A percentile compares a stretch with the other conserved stretches of the same genome.
These are phyloP conservation scores for Solanum chilense DNA, from an alignment of 257 asterid genomes.

Conservation along the genomic window DNA sequence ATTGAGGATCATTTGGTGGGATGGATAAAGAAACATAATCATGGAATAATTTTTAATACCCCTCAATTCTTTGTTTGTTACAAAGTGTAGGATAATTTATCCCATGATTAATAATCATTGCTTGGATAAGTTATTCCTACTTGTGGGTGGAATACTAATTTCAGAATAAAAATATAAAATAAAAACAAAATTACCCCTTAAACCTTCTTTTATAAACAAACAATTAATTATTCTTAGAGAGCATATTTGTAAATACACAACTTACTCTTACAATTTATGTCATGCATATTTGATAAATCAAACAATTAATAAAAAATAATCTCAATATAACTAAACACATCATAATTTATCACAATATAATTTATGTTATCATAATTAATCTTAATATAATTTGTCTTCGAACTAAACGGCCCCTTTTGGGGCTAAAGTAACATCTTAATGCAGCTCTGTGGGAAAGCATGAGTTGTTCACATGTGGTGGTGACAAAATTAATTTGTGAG, in stretches of 20 bases:
- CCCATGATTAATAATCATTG: too few species aligned
- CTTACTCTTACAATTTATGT: neutral
- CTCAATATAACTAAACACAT: neutral
- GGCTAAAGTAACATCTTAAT: neutral
- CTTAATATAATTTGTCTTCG: too few species aligned
- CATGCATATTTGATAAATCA: neutral
- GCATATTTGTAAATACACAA: neutral
- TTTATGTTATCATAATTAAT: too few species aligned
- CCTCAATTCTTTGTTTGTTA: neutral
- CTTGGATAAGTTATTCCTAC: neutral
- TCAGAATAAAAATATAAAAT: too few species aligned
- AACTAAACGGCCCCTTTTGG: neutral
- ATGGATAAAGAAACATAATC: neutral
- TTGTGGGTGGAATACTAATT: too few species aligned
- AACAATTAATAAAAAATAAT: too few species aligned
- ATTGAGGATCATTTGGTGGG: neutral
- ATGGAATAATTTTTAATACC: neutral
- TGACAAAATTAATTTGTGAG: neutral
- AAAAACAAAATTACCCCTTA: neutral
- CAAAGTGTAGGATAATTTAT: too few species aligned
- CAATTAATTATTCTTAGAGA: neutral
- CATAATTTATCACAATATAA: too few species aligned
- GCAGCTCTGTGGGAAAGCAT: neutral
- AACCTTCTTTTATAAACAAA: neutral
- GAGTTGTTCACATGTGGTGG: neutral